Base-by-base conservation (phyloP, 2,329 filamentous ascomycete species). In the Tolypocladium tundrense region DNA sequence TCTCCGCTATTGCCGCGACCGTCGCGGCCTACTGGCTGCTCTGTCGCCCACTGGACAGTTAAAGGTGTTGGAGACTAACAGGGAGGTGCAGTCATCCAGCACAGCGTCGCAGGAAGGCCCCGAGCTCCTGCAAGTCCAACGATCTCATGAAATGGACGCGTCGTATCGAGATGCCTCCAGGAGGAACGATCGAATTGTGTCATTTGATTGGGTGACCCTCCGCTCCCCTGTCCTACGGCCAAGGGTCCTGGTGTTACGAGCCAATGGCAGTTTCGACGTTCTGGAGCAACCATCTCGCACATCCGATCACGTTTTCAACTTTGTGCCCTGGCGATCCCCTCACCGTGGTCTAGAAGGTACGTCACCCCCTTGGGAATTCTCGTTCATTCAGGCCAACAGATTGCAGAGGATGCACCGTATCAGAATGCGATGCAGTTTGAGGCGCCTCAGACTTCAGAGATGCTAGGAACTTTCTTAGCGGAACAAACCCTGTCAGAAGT, bases 191-290 rank as follows among this genome's bases (percentile, higher is more conserved):
- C 78, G 82, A 24, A 85, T 87, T 39, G 82, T 87, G 9, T 87
- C 84, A 0, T 87, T 87, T 67, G 85, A 88, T 66, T 88, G 85
- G 84, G 73, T 87, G 11, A 86, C 81, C 4, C 73, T 86, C 53
- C 75, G 79, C 13, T 82, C 80, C 4, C 74, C 81, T 4, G 76
- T 77, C 16, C 66, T 85, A 54, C 78, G 78, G 31, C 82, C 83
- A 37, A 77, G 84, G n/a, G 72, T 84, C 43, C 68, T 87, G 31
- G 82, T 83, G 1, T 68, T 87, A 33, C 77, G 84, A 33, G 82
- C 82, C 40, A 86, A 80, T 61, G 83, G 84, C 21, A 75, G 73
- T 16, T 84, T 86, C 65, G 82, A 85, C 37, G 83, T 88, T 21
- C 67, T 87, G 33, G 80, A 86, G 61, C 81, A 83, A 64, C 83